A percentile compares a stretch with the other conserved stretches of the same genome.
Evolutionary conservation across 306 rosid species (phyloP).

Genomic region (Herpetospermum pedunculosum): DNA sequence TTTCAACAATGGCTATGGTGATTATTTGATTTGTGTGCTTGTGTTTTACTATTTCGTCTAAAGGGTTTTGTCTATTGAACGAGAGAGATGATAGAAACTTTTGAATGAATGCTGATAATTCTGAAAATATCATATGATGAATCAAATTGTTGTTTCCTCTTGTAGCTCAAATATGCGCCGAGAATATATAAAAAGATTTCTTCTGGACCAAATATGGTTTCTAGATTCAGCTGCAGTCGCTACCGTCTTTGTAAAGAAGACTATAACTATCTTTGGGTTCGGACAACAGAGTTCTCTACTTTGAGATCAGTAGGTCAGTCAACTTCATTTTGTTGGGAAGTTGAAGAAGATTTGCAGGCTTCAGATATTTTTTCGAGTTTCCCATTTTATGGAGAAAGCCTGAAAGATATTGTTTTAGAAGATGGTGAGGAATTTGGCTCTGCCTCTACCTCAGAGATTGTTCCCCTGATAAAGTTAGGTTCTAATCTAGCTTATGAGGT

Average conservation of each 20-base stretch:
- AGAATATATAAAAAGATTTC: conserved; percentile 43
- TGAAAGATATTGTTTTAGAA: conserved; percentile 35
- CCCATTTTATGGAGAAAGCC: conserved; percentile 45
- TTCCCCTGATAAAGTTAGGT: conserved; percentile 48
- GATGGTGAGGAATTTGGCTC: conserved; percentile 37
- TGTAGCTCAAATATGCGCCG: conserved; percentile 75
- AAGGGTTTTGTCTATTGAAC: neutral
- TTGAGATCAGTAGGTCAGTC: conserved; percentile 59
- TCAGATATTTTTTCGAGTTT: conserved; percentile 36
- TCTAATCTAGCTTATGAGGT: conserved; percentile 47
- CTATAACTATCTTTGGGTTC: conserved; percentile 64
- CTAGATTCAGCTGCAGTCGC: conserved; percentile 41
- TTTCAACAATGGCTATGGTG: neutral
- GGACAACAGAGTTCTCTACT: conserved; percentile 58
- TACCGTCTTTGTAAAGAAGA: conserved; percentile 71
- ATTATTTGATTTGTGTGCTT: neutral
- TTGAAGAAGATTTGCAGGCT: conserved; percentile 34
- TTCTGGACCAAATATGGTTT: conserved; percentile 38
- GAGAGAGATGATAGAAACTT: neutral
- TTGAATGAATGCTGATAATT: neutral
- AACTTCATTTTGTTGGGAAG: conserved; percentile 61
- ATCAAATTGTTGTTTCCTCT: neutral
- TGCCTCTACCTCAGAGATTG: conserved; percentile 28
- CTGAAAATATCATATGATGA: neutral
- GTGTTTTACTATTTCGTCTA: neutral